Evolutionary conservation across 1,284 basidiomycete genomes (phyloP).

Genomic region (Ceratobasidium sp.): DNA sequence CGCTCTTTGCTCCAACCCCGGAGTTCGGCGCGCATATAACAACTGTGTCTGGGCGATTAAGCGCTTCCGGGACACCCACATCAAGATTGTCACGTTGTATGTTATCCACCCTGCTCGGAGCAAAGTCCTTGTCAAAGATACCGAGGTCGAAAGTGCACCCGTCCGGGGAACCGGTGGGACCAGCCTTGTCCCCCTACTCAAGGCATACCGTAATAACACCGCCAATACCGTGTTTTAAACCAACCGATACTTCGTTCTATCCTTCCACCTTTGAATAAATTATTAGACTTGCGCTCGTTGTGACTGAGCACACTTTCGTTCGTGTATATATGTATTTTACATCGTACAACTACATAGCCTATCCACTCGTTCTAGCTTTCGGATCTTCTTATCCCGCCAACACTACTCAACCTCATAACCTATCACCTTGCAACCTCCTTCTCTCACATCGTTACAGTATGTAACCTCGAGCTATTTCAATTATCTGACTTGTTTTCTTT

Average conservation of each 20-base stretch:
- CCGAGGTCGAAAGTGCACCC: constrained; percentile 45
- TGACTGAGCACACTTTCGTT: neutral
- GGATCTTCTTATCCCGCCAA: too few relatives aligned
- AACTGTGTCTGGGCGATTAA: constrained; percentile 55
- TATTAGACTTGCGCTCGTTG: neutral
- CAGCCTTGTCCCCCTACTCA: constrained; percentile 56
- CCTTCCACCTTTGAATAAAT: neutral
- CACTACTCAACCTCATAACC: too few relatives aligned
- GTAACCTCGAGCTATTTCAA: too few relatives aligned
- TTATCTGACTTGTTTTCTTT: too few relatives aligned
- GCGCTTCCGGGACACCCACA: constrained; percentile 57
- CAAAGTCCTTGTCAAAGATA: constrained; percentile 30
- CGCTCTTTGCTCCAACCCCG: constrained; percentile 44
- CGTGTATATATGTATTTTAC: neutral
- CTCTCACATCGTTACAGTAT: too few relatives aligned
- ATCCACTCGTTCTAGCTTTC: too few relatives aligned
- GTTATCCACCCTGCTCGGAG: constrained; percentile 52
- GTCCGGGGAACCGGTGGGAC: constrained; percentile 58
- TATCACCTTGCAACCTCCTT: too few relatives aligned
- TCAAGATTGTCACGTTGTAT: constrained; percentile 57
- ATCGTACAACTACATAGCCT: neutral
- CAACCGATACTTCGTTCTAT: neutral
- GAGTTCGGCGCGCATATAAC: constrained; percentile 54
- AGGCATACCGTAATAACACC: constrained; percentile 46
- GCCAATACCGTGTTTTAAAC: constrained; percentile 9